Evolutionary conservation across 805 yeast species (phyloP), one percentile per base, ranked within the genome.

Genomic region (Candida boleticola): DNA sequence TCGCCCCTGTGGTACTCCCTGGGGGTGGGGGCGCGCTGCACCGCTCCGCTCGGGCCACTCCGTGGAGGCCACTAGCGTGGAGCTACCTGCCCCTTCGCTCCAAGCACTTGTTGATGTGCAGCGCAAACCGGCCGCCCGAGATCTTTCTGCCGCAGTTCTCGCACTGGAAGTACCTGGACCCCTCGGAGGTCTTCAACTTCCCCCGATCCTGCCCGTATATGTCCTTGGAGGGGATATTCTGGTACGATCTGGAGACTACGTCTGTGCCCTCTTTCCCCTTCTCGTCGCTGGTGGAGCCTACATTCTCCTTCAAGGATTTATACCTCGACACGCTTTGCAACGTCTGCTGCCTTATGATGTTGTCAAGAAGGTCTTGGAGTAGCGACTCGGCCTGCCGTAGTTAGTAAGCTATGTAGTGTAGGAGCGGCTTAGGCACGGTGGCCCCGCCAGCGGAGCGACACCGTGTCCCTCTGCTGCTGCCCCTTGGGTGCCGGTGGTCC

Each of bases 41-140:
- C n/a, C n/a, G n/a, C n/a, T n/a, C n/a, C n/a, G n/a, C n/a, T n/a
- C n/a, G n/a, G n/a, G n/a, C n/a, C n/a, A n/a, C n/a, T n/a, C n/a
- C n/a, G n/a, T n/a, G n/a, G n/a, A n/a, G n/a, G n/a, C n/a, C n/a
- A n/a, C n/a, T n/a, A n/a, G n/a, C n/a, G n/a, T n/a, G n/a, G n/a
- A n/a, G n/a, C 32, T 29, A 58, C 39, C 50, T 50, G 27, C 63
- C 69, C 44, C 86, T 75, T 10, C 97, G 85, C 34, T 88, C 87
- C 19, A 89, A 63, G 58, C 99, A 92, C 53, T 96, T 80, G 58
- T 89, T 95, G 23, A 92, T 74, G 63, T 92, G 99, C 32, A 87
- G 89, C 2, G 98, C 97, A 71, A 88, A 90, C 44, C 99, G 70
- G 29, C 87, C 84, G 1, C 96, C 96, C 0, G 96, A 92, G 5